Evolutionary conservation across 192 early-diverging fungal species (phyloP), one percentile per base, ranked within the genome.

Genomic region (Neocallimastix lanati): DNA sequence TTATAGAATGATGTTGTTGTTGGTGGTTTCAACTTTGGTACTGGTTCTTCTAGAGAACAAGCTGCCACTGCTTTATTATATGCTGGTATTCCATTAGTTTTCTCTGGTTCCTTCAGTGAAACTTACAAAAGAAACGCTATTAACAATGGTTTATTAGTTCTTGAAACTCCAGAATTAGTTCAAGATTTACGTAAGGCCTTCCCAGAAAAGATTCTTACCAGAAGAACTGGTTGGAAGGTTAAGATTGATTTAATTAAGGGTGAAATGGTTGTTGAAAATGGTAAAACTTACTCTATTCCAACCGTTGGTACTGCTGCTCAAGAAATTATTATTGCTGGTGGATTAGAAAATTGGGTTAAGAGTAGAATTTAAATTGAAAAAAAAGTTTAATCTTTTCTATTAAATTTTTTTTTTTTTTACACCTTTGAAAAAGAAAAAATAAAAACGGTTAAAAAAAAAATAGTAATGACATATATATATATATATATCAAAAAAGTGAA

Each of bases 61-160:
- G 97, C 97, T 2, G 96, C 97, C 16, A 99, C 97, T 0, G 95
- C 96, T 15, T 85, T 99, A 30, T 87, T 95, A 81, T 91, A 95
- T 33, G 89, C 93, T 38, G 95, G 94, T 76, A 89, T 99, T 81
- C 88, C 89, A 14, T 83, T 96, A 37, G 90, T 98, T 28, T 85
- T 99, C 77, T 94, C 95, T 77, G 96, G 94, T 12, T 96, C 96
- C 25, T 94, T 95, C 79, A 94, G 93, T n/a, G 96, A 99, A 83
- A 99, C 94, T 0, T 99, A 96, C 86, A 99, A 99, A 87, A 93
- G 97, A 76, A 99, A 99, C 80, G 96, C 96, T 25, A 94, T 99
- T 83, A 99, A 99, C 89, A 99, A 99, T 84, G 96, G 96, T 9
- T 87, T 99, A 25, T 82, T 97, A 33, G 91, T 96, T 35, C 91